Evolutionary conservation across 106 monocot genomes (phyloP), one percentile per base, ranked within the genome.

Genomic region (Narthecium ossifragum): DNA sequence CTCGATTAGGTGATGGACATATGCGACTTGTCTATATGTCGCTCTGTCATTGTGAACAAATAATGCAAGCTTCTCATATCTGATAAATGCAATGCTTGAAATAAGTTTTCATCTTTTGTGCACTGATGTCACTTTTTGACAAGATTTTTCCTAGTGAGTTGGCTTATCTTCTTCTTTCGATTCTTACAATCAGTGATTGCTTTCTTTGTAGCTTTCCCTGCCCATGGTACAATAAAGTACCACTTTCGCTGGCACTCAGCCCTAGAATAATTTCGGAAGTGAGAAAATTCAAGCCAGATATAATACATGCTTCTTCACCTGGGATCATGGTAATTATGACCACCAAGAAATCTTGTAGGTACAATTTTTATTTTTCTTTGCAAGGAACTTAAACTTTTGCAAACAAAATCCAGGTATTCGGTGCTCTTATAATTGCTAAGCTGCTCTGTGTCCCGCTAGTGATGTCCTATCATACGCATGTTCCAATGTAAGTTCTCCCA

Each of bases 391-490:
- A 39, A 39, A 39, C 39, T 1, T 64, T n/a, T n/a, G n/a, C n/a
- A n/a, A n/a, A n/a, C n/a, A n/a, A n/a, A n/a, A n/a, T 64, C 50
- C 83, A 96, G 94, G 94, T 90, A 21, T 98, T 98, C 70, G 96
- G 96, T 57, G 96, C 96, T 49, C 87, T 98, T 31, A 58, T 74
- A 59, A 98, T 98, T 58, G 80, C 96, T 27, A 98, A 90, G 65
- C 39, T 98, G 51, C 80, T 98, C 15, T 71, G 58, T 33, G 81
- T 87, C 30, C 90, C 96, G 5, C 56, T 98, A 36, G 96, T 98
- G 34, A 86, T 98, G 96, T 87, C 90, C 6, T 98, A 98, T 51
- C 96, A 98, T 74, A 98, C 96, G 5, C 96, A 98, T 77, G 90
- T 98, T 45, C 96, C 96, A 63, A 66, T 86, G 96, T 90, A 56